Evolutionary conservation across 2,329 filamentous ascomycete species (phyloP).

Genomic region (Dothideomycetidae sp.): DNA sequence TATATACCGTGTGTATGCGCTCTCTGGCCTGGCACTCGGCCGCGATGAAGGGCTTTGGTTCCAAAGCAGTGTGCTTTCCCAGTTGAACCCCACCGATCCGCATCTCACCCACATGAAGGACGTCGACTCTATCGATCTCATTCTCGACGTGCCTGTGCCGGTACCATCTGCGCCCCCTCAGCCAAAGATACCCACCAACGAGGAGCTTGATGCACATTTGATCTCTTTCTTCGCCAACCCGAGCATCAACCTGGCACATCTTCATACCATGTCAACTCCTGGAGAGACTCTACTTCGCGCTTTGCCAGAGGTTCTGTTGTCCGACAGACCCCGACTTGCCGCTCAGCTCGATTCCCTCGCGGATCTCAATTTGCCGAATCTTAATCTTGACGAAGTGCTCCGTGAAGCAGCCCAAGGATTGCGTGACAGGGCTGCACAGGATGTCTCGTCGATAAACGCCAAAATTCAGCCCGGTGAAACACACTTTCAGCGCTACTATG

Average conservation of each 20-base stretch:
- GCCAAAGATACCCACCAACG: background rate
- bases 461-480: slow-evolving; percentile 10
- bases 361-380: slow-evolving; percentile 6
- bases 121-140: slow-evolving; percentile 55
- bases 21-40: slow-evolving; percentile 68
- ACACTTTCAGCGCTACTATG: slow-evolving; percentile 20
- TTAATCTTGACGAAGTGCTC: slow-evolving; percentile 10
- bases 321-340: slow-evolving; percentile 9
- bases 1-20: slow-evolving; percentile 59
- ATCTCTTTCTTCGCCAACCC: slow-evolving; percentile 10
- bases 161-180: background rate
- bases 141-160: slow-evolving; percentile 39
- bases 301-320: slow-evolving; percentile 9
- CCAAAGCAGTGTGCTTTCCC: slow-evolving; percentile 49
- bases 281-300: slow-evolving; percentile 9
- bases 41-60: slow-evolving; percentile 80
- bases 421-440: background rate
- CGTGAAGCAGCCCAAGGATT: slow-evolving; percentile 9
- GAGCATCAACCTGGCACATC: slow-evolving; percentile 10
- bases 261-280: slow-evolving; percentile 5
- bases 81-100: slow-evolving; percentile 64
- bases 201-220: slow-evolving; percentile 2
- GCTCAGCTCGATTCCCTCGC: slow-evolving; percentile 11
- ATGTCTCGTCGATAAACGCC: background rate
- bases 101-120: slow-evolving; percentile 72